Base-by-base conservation (phyloP, 805 yeast genomes). In the Geotrichum ghanense region DNA sequence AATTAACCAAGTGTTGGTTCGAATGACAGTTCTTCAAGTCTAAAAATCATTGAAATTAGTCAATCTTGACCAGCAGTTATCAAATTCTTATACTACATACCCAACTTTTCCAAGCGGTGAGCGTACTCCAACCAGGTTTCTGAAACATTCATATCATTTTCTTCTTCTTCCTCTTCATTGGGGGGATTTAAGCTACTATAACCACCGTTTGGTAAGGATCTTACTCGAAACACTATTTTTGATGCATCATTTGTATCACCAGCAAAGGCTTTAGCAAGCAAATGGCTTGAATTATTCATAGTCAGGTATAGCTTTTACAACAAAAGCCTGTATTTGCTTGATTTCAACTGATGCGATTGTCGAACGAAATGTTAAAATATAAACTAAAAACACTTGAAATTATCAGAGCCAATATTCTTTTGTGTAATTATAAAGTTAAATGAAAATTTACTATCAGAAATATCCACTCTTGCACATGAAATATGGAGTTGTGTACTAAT, bases 191-290 rank as follows among this genome's bases (percentile, higher is more conserved):
- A 21, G 9, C 25, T 17, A 10, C 20, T 9, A 6, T 10, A 6
- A 39, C 6, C 6, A 6, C n/a, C 7, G 10, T 39, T 20, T 5
- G 42, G 25, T 4, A 24, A 19, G 14, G 42, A 22, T 39, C 42
- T 5, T 5, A 39, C 23, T 39, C 24, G 7, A 39, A 39, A 21
- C 5, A 39, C 42, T 10, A 21, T 20, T 9, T n/a, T 39, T 5
- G 42, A 39, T 12, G 23, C 25, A 9, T 39, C 42, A 9, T 16
- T 21, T 10, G 42, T 22, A 12, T 16, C 16, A 39, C 21, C 42
- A 22, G 42, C 42, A 39, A 39, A 39, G 10, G 42, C 42, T 39
- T 39, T 39, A 5, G 42, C 25, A 7, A 39, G 25, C 24, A 39
- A 39, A 6, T n/a, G 37, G 4, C 16, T 19, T 16, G 37, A 31